These are phyloP conservation scores for Eucalyptus sp. DNA, from an alignment of 345 rosid genomes.

Conservation along the genomic window DNA sequence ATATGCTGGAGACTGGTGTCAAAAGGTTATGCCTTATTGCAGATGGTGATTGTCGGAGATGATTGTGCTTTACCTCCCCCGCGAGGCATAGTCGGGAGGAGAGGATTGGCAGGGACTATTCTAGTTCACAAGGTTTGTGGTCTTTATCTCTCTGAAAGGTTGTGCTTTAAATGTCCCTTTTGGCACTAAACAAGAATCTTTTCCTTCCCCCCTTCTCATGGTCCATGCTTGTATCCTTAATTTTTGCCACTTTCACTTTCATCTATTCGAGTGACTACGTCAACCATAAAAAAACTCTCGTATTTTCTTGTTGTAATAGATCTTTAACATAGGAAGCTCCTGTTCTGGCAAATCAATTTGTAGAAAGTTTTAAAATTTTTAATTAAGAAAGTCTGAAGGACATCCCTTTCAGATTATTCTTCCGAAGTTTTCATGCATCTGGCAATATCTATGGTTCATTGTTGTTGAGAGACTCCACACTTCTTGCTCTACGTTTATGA, in stretches of 20 bases:
- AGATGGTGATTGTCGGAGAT: constrained; percentile 94
- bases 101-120: constrained; percentile 97
- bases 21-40: constrained; percentile 5
- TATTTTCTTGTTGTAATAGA: not conserved
- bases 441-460: not conserved
- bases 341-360: not conserved
- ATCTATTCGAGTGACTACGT: not conserved
- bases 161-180: not conserved
- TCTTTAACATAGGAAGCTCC: not conserved
- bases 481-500: not conserved
- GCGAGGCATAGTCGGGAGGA: constrained; percentile 80
- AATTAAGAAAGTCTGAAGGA: not conserved
- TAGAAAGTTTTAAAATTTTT: not conserved
- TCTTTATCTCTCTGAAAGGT: not conserved
- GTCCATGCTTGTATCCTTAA: not conserved
- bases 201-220: not conserved
- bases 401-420: not conserved
- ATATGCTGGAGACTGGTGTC: not conserved
- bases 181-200: not conserved
- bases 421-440: not conserved
- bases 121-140: constrained; percentile 67
- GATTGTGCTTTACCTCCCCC: constrained; percentile 95
- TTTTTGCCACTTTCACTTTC: not conserved
- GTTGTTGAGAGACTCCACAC: not conserved
- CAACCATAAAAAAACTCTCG: not conserved